Evolutionary conservation across 345 rosid genomes (phyloP), one percentile per base, ranked within the genome.

Genomic region (Trapa bicornis): DNA sequence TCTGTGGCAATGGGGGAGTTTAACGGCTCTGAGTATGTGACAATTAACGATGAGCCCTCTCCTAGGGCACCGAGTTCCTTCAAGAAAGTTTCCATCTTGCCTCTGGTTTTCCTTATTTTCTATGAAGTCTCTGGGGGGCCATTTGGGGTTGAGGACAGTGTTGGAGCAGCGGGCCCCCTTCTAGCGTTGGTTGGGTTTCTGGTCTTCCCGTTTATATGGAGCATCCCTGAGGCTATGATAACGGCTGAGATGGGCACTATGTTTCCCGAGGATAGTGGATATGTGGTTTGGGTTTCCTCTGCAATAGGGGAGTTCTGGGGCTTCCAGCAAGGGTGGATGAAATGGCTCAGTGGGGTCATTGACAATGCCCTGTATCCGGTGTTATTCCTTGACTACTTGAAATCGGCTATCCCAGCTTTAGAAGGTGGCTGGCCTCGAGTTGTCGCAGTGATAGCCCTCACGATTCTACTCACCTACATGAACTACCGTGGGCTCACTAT

Each of bases 301-400:
- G 78, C 78, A 10, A 50, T 75, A 65, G 81, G 81, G 7, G 78
- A 78, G 4, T 75, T 62, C 43, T 78, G 78, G 76, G 81, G 80
- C 33, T 78, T 78, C 37, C 81, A 78, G 35, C 81, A 78, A 70
- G 81, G 81, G 22, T 78, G 81, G 81, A 75, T 78, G 78, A 78
- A 78, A 72, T 75, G 81, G 81, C 76, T 78, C 6, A 72, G 81
- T 64, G 81, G 81, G 50, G 81, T 78, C 22, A 78, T 75, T 38
- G 81, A 78, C 63, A 75, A 78, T 48, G 81, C 81, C 14, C 71
- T 75, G 5, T 78, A 78, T 48, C 81, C 81, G 6, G 78, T 75
- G 54, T 64, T 78, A 42, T 78, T 78, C 54, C 81, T 78, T 2
- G 81, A 75, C 52, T 78, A 75, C 69, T 70, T 75, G 12, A 75